Evolutionary conservation across 345 rosid species (phyloP), one percentile per base, ranked within the genome.

Genomic region (Physaria fendleri): DNA sequence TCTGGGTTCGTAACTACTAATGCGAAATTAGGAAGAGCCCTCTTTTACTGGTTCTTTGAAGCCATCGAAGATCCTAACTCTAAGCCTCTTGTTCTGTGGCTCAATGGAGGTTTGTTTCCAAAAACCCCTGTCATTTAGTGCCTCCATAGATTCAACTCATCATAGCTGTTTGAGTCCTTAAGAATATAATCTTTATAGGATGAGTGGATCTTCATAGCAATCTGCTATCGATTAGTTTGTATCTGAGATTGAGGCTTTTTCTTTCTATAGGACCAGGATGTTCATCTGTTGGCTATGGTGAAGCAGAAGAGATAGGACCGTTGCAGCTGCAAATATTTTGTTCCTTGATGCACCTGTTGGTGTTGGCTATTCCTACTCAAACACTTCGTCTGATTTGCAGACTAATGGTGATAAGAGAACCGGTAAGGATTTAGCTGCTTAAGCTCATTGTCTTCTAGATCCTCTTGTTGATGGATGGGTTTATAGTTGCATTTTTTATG

Each of bases 221-320:
- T 39, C 41, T 71, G 41, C 50, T 54, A 4, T 5, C 3, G 6
- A 22, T 49, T n/a, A n/a, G n/a, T 42, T 30, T 14, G 13, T 7
- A 28, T 60, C 57, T 65, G 24, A 24, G 25, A 48, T 53, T 9
- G 9, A 37, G 4, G 32, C 23, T 43, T 8, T 9, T 20, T 1
- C 4, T 4, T 35, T 46, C 28, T 60, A 38, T 48, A 92, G 98
- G 98, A 51, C 98, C 98, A 50, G 98, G 98, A 63, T 92, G 98
- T 71, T 88, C 98, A 29, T 88, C 98, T 16, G 76, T 88, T 71
- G 98, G 81, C 40, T 88, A 28, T 66, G 96, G 96, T 12, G 79
- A 75, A 79, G 96, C 98, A 21, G 95, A 92, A 76, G 96, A 92
- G 76, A 77, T 88, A 28, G 96, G 96, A 52, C 95, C 98, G 1